These are phyloP conservation scores for Nymphaea thermarum DNA, from an alignment of 164 flowering plant genomes.

Conservation along the genomic window DNA sequence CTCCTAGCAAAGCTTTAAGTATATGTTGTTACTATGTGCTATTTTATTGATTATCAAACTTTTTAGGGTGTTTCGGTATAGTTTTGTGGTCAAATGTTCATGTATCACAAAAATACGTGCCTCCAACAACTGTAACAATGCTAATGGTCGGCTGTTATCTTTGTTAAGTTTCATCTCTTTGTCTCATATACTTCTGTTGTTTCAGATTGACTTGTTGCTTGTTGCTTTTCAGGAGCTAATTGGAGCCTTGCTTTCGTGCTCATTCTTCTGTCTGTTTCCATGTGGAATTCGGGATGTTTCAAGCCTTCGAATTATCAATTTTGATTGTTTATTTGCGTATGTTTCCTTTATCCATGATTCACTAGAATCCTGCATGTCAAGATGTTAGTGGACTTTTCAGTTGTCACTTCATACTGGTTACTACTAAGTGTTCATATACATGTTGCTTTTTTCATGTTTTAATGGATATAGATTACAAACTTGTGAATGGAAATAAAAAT, in stretches of 20 bases:
- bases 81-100: too few species aligned
- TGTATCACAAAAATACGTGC: too few species aligned
- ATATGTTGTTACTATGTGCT: too few species aligned
- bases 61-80: too few species aligned
- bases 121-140: too few species aligned
- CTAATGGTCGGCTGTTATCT: background rate
- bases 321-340: slow-evolving; percentile 82
- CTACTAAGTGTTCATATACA: too few species aligned
- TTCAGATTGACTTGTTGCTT: background rate
- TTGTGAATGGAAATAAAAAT: too few species aligned
- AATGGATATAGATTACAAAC: too few species aligned
- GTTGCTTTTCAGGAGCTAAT: slow-evolving; percentile 65
- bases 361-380: background rate
- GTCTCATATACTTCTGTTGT: background rate
- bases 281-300: slow-evolving; percentile 35
- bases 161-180: background rate
- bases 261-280: slow-evolving; percentile 90
- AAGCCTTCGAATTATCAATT: slow-evolving; percentile 75
- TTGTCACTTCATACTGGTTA: background rate
- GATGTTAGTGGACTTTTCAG: background rate
- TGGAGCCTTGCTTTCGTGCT: slow-evolving; percentile 73
- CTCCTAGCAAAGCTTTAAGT: too few species aligned
- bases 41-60: too few species aligned
- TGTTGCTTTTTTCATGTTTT: too few species aligned
- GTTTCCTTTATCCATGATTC: slow-evolving; percentile 13